Evolutionary conservation across 2,329 filamentous ascomycete genomes (phyloP), one percentile per base, ranked within the genome.

Genomic region (Reticulascus tulasneorum): DNA sequence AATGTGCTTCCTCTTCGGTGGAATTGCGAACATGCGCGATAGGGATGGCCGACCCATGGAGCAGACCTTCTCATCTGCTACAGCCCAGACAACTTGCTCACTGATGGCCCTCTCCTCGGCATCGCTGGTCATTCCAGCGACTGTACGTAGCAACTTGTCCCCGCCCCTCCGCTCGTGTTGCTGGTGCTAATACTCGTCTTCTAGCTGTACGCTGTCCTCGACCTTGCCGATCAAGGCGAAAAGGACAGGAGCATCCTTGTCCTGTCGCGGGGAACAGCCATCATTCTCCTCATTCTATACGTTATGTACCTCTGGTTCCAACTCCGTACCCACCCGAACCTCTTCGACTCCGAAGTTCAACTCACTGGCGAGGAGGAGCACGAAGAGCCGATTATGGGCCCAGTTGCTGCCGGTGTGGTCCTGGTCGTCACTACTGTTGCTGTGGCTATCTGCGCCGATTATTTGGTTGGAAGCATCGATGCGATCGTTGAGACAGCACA

Each of bases 291-390:
- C 10, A 43, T 82, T 18, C 75, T 91, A 35, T 91, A 91, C 58
- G 71, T 84, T 35, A 66, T 89, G 46, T 91, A 89, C 57, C 76
- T 91, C 11, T 71, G 75, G 55, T 91, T 91, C 69, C 85, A 90
- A 60, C 76, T 91, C 25, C 75, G 72, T 40, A 87, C 85, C 4
- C 86, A 91, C 58, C 73, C 81, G 54, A 69, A 79, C 40, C 69
- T 90, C 4, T 91, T 91, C 52, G 80, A 84, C 47, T 63, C 66
- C 45, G 73, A 77, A 50, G 49, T 56, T 6, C 55, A 55, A 16
- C 37, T 43, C 27, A 44, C 51, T 26, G 44, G 50, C 29, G 53
- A 51, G 4, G 53, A 49, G 11, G 59, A 67, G 16, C 54, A 54
- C 3, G 66, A 70, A 30, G 68, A 71, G 47, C 62, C 71, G 7